Evolutionary conservation across 495 filamentous ascomycete genomes (phyloP), one percentile per base, ranked within the genome.

Genomic region (Neurospora sp.): DNA sequence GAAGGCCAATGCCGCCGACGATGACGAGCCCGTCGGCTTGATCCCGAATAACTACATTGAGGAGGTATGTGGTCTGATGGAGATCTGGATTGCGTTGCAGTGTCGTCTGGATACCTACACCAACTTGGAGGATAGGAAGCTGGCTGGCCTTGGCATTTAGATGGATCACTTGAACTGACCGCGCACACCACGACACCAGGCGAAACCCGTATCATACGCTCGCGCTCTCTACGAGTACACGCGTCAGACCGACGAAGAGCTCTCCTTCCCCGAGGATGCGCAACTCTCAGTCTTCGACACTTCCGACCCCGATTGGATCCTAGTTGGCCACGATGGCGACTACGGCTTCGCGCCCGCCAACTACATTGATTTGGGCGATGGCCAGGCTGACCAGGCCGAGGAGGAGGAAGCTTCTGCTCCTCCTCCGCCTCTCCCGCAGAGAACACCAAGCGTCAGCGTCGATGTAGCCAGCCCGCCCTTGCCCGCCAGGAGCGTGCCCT

Each of bases 261-360:
- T 99, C 37, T 97, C 95, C 37, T 97, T 99, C 81, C 88, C 92
- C 60, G 95, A 99, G 86, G 94, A 97, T 82, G 90, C 92, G 37
- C 82, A 89, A 71, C 85, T 99, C 49, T 83, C 91, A 71, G 93
- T 98, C 39, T 98, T 93, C 80, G 96, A 99, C 78, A 91, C 86
- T 14, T 91, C 93, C 9, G 96, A 98, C 83, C 94, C 94, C 20
- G 96, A 98, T 81, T 99, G 96, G 96, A 96, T 94, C 74, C 86
- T 99, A 37, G 95, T 97, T 27, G 95, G 95, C 1, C 84, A 89
- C 62, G 89, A 94, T 77, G 88, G 90, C 12, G 94, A 97, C 76
- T 99, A 90, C 85, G 96, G 96, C 72, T 99, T 98, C 82, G 96
- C 92, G 37, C 96, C 96, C n/a, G 89, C 95, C 70, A 98, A 97